A percentile compares a stretch with the other conserved stretches of the same genome.
Evolutionary conservation across 495 filamentous ascomycete genomes (phyloP).

Genomic region (Podospora conica): DNA sequence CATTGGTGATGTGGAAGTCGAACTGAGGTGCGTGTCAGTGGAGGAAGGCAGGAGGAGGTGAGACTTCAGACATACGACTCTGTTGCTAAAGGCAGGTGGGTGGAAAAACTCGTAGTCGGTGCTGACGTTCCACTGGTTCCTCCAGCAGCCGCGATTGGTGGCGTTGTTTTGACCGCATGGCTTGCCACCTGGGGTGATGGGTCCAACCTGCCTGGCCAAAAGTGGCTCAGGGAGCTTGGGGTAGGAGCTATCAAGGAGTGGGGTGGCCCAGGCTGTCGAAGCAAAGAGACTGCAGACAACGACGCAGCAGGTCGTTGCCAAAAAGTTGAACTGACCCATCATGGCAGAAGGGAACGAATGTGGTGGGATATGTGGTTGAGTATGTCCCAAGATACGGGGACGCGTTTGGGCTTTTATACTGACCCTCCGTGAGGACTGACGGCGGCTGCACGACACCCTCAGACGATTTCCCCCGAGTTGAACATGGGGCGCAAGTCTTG

Average conservation of each 20-base stretch:
- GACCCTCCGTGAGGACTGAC: too few relatives aligned
- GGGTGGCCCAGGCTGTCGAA: not conserved
- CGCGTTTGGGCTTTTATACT: not conserved
- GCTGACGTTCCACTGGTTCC: slow-evolving; percentile 26
- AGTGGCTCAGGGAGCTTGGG: not conserved
- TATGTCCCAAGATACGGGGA: not conserved
- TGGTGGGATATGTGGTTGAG: not conserved
- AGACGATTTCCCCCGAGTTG: not conserved
- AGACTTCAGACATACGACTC: slow-evolving; percentile 20
- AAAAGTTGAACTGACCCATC: not conserved
- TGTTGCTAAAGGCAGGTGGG: slow-evolving; percentile 25
- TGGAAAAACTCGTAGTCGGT: slow-evolving; percentile 30
- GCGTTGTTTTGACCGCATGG: slow-evolving; percentile 29
- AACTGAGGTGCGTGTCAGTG: slow-evolving; percentile 18
- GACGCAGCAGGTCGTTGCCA: not conserved
- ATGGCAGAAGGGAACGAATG: not conserved
- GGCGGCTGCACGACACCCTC: too few relatives aligned
- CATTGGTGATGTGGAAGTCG: slow-evolving; percentile 31
- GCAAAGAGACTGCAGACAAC: not conserved
- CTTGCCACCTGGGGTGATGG: slow-evolving; percentile 23
- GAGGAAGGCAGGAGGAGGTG: slow-evolving; percentile 12
- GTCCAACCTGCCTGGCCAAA: not conserved
- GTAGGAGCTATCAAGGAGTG: not conserved
- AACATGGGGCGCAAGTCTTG: not conserved
- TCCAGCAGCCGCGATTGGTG: slow-evolving; percentile 31